Base-by-base conservation (phyloP, 805 yeast genomes). In the Ogataea methanolica region DNA sequence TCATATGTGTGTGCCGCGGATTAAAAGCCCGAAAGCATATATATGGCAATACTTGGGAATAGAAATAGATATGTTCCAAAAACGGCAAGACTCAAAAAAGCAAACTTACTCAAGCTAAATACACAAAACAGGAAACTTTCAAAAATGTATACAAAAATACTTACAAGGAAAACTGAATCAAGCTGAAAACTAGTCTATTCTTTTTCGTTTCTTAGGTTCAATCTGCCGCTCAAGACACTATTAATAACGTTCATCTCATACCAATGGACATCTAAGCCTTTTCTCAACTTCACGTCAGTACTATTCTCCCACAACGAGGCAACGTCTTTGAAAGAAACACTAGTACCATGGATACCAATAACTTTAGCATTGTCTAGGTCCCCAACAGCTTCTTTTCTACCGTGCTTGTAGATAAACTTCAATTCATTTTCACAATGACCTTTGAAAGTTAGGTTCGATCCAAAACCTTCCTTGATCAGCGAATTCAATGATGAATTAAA, bases 241-340 rank as follows among this genome's bases (percentile, higher is more conserved):
- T 81, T 78, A 33, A 82, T 77, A 48, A 73, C 73, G 48, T 73
- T 74, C 69, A 81, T 72, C 42, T 75, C 71, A 44, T 71, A 69
- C 95, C 95, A 87, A 64, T 86, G 94, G 41, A 85, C 68, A 2
- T 74, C 76, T 44, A 67, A 68, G 46, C 90, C 88, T 69, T 84
- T 85, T 70, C 95, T 76, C 60, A 77, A 70, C 38, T 63, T 64
- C 36, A 81, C 67, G 61, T 85, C 76, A 2, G 92, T 81, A 52
- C 82, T 84, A 36, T 73, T 68, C 11, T 72, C 69, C 80, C 85
- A 84, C 47, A 87, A 67, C 7, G 70, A 67, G 41, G 71, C 73
- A 46, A 86, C 73, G 39, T 78, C 75, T 40, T 80, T 75, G 66
- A 83, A 86, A 36, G 68, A 67, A 43, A 85, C 73, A 45, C 73